Evolutionary conservation across 1,284 basidiomycete genomes (phyloP), one percentile per base, ranked within the genome.

Genomic region (Tilletia caries): DNA sequence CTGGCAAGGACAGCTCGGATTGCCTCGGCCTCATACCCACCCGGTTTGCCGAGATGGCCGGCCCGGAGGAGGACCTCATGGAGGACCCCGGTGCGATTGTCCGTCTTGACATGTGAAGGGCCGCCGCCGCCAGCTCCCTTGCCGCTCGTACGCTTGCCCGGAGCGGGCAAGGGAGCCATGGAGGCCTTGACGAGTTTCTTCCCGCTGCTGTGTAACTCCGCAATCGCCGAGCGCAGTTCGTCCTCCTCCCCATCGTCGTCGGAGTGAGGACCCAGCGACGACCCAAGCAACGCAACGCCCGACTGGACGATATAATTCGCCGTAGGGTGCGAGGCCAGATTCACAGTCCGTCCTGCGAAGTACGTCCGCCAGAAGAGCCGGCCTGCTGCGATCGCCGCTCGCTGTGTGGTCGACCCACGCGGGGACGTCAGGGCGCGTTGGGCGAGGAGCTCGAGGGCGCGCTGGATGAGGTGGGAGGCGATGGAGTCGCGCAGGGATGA

Each of bases 261-360:
- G 68, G n/a, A 18, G 69, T 46, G 13, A 27, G 23, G 1, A n/a
- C 13, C 48, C 68, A 43, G 1, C 60, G 67, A 4, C 8, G 44
- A n/a, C 2, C 68, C 68, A 12, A 82, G 71, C 3, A 75, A 60
- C 0, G 71, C 67, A 23, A 79, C n/a, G 13, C 72, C 41, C 0
- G 71, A 65, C 2, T 79, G 71, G 15, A 80, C 75, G 20, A 83
- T 76, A 67, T 76, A 80, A 64, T 82, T 82, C 18, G 77, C 81
- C 20, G 77, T 73, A 1, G 80, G 80, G 64, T 83, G 81, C 4
- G 73, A 69, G 54, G 77, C 79, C 1, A 83, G 75, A 46, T 78
- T 78, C 2, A 71, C 73, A 52, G 80, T 71, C 2, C 77, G 73
- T 13, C 69, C 75, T 23, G 33, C 52, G 27, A 83, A 66, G 72